Conservation (phyloP, 371 early-diverging fungal genomes). For the Mucor circinelloides region DNA sequence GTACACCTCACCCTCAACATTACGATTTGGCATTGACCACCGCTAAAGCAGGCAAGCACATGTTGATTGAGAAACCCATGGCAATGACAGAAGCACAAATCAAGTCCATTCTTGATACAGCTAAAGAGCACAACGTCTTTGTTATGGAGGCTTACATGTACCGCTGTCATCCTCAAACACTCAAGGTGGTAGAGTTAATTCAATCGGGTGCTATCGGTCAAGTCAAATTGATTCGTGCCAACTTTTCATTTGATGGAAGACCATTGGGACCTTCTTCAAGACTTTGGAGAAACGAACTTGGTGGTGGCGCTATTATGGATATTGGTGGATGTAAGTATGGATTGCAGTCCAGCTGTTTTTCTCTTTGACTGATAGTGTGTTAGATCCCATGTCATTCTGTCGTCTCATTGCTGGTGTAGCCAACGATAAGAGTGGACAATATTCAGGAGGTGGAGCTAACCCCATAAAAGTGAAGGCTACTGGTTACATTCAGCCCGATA, state of each 20-base stretch:
- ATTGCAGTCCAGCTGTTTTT: background rate
- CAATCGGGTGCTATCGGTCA: slow-evolving; percentile 36
- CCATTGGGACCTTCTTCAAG: slow-evolving; percentile 39
- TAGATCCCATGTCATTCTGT: slow-evolving; percentile 51
- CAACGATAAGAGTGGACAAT: background rate
- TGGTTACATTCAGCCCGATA: slow-evolving; percentile 42
- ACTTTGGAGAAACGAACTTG: slow-evolving; percentile 49
- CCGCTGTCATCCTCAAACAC: slow-evolving; percentile 51
- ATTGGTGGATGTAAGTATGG: slow-evolving; percentile 51
- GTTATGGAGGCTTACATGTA: slow-evolving; percentile 59
- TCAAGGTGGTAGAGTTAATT: slow-evolving; percentile 32
- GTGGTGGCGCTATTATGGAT: slow-evolving; percentile 52
- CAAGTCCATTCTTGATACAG: slow-evolving; percentile 29
- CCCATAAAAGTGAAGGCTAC: slow-evolving; percentile 40
- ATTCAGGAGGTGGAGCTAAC: slow-evolving; percentile 16
- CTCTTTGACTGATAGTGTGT: background rate
- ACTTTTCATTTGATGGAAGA: slow-evolving; percentile 43
- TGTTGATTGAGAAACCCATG: slow-evolving; percentile 57
- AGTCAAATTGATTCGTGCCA: slow-evolving; percentile 43
- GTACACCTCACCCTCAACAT: slow-evolving; percentile 53
- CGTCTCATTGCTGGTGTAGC: slow-evolving; percentile 46
- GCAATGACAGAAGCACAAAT: slow-evolving; percentile 48
- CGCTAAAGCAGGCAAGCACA: slow-evolving; percentile 44
- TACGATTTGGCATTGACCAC: slow-evolving; percentile 36
- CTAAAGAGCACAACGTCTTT: slow-evolving; percentile 34